Conservation (phyloP, 1,284 basidiomycete species). For the Paramarasmius palmivorus region DNA sequence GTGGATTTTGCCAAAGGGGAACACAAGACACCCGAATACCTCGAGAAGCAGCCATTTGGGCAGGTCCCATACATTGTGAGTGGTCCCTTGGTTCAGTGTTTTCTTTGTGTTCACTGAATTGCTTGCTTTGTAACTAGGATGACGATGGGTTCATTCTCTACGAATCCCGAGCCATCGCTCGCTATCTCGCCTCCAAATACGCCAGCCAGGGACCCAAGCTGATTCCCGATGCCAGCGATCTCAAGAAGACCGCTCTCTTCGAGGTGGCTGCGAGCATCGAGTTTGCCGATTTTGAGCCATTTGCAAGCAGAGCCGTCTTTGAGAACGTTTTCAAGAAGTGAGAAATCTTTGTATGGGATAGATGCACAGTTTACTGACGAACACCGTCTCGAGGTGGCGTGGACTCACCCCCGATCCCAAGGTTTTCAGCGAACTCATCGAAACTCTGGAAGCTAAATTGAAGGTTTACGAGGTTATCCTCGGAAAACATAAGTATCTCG, state of each 20-base stretch:
- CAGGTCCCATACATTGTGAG: conserved; percentile 52
- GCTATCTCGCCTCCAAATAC: conserved; percentile 31
- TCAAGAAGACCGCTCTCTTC: conserved; percentile 36
- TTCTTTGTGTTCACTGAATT: neutral
- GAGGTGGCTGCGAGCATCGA: conserved; percentile 50
- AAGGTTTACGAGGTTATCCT: conserved; percentile 41
- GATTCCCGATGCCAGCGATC: conserved; percentile 21
- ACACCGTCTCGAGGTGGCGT: conserved; percentile 13
- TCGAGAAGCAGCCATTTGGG: conserved; percentile 48
- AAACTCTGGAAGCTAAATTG: conserved; percentile 30
- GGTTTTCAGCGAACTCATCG: conserved; percentile 25
- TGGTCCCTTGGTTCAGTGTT: neutral
- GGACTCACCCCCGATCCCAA: conserved; percentile 22
- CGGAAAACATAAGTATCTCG: conserved; percentile 37
- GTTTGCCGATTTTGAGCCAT: conserved; percentile 41
- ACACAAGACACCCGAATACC: conserved; percentile 21
- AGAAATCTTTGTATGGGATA: neutral
- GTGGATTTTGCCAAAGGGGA: conserved; percentile 23
- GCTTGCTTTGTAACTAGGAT: conserved; percentile 22
- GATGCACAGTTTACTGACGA: neutral
- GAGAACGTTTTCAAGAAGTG: conserved; percentile 41
- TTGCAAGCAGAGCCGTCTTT: conserved; percentile 30
- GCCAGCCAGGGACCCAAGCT: conserved; percentile 29
- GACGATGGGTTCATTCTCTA: conserved; percentile 42
- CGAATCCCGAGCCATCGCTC: conserved; percentile 37